Conservation (phyloP, 768 basidiomycete genomes). For the Boletus sensibilis region DNA sequence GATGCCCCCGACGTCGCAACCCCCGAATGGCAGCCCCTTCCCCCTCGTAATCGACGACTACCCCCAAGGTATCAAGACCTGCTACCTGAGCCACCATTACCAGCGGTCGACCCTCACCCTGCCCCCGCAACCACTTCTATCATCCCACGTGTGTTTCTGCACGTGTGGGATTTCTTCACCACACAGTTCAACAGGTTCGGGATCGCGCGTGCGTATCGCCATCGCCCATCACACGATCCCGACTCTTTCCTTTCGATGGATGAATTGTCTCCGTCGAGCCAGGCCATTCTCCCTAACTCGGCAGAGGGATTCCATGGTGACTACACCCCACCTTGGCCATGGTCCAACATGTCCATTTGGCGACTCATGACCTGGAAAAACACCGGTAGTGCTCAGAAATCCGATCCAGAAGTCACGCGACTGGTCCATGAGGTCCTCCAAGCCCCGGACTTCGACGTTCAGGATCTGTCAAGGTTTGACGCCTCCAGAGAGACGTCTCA, state of each 20-base stretch:
- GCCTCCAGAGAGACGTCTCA: background rate
- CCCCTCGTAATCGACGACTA: no score
- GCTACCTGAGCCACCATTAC: no score
- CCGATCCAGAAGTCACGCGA: no score
- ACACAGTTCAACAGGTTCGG: background rate
- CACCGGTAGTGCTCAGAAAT: background rate
- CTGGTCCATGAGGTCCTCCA: background rate
- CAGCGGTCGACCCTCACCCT: no score
- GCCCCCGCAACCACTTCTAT: background rate
- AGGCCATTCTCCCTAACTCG: no score
- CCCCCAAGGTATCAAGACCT: no score
- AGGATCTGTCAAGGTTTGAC: background rate
- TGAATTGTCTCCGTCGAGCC: no score
- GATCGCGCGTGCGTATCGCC: background rate
- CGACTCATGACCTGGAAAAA: background rate
- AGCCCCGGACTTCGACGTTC: background rate
- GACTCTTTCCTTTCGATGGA: background rate
- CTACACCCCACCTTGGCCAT: background rate
- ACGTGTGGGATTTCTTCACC: background rate
- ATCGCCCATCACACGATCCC: background rate
- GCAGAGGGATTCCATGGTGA: background rate
- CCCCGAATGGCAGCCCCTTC: no score
- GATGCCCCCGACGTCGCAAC: no score
- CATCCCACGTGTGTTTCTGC: background rate
- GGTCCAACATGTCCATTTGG: background rate